Evolutionary conservation across 1,284 basidiomycete genomes (phyloP).

Genomic region (Fomitopsis betulina): DNA sequence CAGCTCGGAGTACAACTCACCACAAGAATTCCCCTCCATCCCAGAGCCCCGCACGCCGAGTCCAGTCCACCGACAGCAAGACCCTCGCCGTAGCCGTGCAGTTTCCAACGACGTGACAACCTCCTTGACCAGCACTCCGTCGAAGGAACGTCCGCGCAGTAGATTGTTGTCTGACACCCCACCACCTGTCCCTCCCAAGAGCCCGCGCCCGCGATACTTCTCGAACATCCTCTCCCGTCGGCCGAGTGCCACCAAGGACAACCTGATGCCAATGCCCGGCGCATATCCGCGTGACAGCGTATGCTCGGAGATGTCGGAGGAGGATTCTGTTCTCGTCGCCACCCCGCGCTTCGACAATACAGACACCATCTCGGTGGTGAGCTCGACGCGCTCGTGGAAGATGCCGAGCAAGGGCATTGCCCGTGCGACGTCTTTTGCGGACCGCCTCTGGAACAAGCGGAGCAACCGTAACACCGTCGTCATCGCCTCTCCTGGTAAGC

Average conservation of each 20-base stretch:
- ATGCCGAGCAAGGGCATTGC: slow-evolving; percentile 26
- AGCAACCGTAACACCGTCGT: slow-evolving; percentile 14
- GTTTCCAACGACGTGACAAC: neutral
- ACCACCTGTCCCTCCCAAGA: slow-evolving; percentile 21
- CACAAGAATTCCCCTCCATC: slow-evolving; percentile 9
- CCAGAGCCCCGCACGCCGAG: neutral
- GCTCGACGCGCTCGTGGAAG: slow-evolving; percentile 24
- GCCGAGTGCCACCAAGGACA: slow-evolving; percentile 16
- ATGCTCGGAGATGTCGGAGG: slow-evolving; percentile 29
- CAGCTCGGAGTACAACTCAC: slow-evolving; percentile 1
- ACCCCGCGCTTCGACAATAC: slow-evolving; percentile 24
- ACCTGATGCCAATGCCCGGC: slow-evolving; percentile 17
- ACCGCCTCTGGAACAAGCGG: slow-evolving; percentile 24
- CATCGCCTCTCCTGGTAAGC: slow-evolving; percentile 13
- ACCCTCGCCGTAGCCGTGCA: neutral
- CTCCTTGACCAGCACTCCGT: neutral
- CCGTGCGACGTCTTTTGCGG: slow-evolving; percentile 29
- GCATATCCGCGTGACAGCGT: slow-evolving; percentile 26
- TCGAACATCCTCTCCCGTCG: slow-evolving; percentile 24
- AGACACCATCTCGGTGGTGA: slow-evolving; percentile 19
- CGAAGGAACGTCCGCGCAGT: neutral
- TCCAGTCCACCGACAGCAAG: neutral
- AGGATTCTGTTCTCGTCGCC: slow-evolving; percentile 27
- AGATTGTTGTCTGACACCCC: slow-evolving; percentile 12
- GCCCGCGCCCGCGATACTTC: slow-evolving; percentile 22